phyloP scores from a whole-genome alignment of 2,329 filamentous ascomycete species.

The Cladophialophora exuberans region DNA sequence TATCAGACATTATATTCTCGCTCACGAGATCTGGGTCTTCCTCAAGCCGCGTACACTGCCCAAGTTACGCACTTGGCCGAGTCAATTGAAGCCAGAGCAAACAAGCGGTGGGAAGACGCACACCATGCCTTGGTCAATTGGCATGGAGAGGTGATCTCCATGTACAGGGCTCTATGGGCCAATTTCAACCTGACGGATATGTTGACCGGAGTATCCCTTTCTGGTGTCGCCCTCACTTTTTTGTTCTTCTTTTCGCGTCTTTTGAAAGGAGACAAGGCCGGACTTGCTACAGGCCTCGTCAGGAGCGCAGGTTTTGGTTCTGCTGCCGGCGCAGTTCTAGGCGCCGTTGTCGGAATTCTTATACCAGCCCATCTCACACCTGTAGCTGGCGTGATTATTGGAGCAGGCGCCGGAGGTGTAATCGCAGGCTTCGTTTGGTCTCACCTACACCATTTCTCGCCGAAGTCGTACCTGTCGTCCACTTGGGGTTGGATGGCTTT shows the following conservation, averaged over 20 bases:
- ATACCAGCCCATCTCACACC: conserved; percentile 21
- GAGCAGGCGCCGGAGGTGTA: conserved; percentile 50
- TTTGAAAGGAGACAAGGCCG: conserved; percentile 56
- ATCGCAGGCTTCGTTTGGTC: conserved; percentile 39
- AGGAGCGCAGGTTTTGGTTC: conserved; percentile 55
- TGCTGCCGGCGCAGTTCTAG: conserved; percentile 45
- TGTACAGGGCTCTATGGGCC: conserved; percentile 87
- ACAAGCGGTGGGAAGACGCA: conserved; percentile 41
- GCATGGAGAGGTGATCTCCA: conserved; percentile 73
- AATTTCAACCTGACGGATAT: conserved; percentile 88
- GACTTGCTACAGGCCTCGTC: conserved; percentile 58
- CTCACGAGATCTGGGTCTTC: conserved; percentile 28
- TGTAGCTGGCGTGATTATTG: conserved; percentile 38
- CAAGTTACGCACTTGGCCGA: conserved; percentile 34
- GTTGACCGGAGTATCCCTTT: conserved; percentile 74
- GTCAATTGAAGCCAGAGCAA: conserved; percentile 10
- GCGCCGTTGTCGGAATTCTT: conserved; percentile 26
- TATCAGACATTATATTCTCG: conserved; percentile 83
- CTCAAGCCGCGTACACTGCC: conserved; percentile 18
- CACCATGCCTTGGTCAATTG: conserved; percentile 70
- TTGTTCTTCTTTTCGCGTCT: conserved; percentile 73
- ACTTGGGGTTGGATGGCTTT: conserved; percentile 88
- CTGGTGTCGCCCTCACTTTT: conserved; percentile 68
- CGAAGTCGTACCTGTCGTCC: conserved; percentile 64
- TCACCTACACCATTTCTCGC: conserved; percentile 10